Conservation (phyloP, 2,329 filamentous ascomycete species). For the Mollisiaceae sp. region DNA sequence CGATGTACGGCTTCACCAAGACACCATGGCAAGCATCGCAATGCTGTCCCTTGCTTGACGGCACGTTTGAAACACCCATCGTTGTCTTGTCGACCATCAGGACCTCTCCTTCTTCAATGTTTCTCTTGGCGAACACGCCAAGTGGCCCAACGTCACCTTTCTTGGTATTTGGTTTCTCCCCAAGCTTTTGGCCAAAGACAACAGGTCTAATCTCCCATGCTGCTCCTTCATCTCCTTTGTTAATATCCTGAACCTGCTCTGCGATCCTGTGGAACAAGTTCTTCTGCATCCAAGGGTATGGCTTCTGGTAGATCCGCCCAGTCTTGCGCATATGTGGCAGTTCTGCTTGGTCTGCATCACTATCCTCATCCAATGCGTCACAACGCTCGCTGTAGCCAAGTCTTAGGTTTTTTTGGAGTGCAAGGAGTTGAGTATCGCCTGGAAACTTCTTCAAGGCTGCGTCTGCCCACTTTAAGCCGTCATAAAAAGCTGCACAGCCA, state of each 20-base stretch:
- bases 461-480: slow-evolving; percentile 30
- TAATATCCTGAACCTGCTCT: slow-evolving; percentile 30
- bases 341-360: not conserved
- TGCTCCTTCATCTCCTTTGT: slow-evolving; percentile 16
- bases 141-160: slow-evolving; percentile 37
- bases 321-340: slow-evolving; percentile 9
- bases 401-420: slow-evolving; percentile 15
- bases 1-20: slow-evolving; percentile 26
- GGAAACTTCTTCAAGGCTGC: slow-evolving; percentile 31
- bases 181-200: slow-evolving; percentile 21
- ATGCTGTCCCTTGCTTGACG: slow-evolving; percentile 21
- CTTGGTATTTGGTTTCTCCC: not conserved
- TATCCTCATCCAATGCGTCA: not conserved
- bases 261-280: slow-evolving; percentile 30
- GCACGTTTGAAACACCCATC: slow-evolving; percentile 25
- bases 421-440: slow-evolving; percentile 22
- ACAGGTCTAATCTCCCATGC: slow-evolving; percentile 29
- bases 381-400: slow-evolving; percentile 22
- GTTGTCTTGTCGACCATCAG: slow-evolving; percentile 35
- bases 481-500: slow-evolving; percentile 34
- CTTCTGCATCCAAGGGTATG: slow-evolving; percentile 39
- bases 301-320: slow-evolving; percentile 34
- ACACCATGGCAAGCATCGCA: slow-evolving; percentile 39
- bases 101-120: slow-evolving; percentile 34
- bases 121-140: slow-evolving; percentile 36